Evolutionary conservation across 768 basidiomycete genomes (phyloP), one percentile per base, ranked within the genome.

Genomic region (Tylopilus rubrobrunneus): DNA sequence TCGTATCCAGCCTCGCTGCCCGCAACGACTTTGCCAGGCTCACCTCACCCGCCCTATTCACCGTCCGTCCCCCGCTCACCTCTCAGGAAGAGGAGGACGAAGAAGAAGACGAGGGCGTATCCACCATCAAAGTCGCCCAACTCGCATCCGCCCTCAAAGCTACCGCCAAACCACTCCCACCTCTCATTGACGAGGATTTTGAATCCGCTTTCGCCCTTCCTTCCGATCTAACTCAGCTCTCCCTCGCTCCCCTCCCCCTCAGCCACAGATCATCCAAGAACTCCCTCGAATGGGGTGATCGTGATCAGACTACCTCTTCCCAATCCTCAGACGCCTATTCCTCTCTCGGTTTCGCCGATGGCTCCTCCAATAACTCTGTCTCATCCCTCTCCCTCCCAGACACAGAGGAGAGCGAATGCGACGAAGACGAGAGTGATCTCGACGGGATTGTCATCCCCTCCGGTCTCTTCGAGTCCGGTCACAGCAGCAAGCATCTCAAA

Each of bases 251-350:
- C 49, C 73, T 85, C 52, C 82, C 87, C 29, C 81, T 90, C 19
- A 82, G 77, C 58, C 87, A 90, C 64, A 83, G 86, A 48, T 79
- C 86, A 9, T 92, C 91, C 52, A 92, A 92, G 73, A 83, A 81
- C 48, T 91, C 90, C 1, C 76, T 92, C 27, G 89, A 91, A 72
- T 92, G 89, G 88, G 80, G 86, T 29, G 89, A 92, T 71, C 88
- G 82, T 66, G 88, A 92, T 62, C 82, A 87, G 43, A 87, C 90
- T 2, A 83, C 80, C 5, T 89, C 89, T 7, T 89, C 89, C 14
- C 87, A 89, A 63, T 92, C 89, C n/a, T 92, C 90, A 23, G 91
- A 92, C 67, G 82, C 87, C 9, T 91, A 89, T 62, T 91, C 90
- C 39, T 80, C 84, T 21, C 78, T 92, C 34, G 86, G 89, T 47